phyloP scores from a whole-genome alignment of 257 asterid species.

The Fraxinus pennsylvanica region DNA sequence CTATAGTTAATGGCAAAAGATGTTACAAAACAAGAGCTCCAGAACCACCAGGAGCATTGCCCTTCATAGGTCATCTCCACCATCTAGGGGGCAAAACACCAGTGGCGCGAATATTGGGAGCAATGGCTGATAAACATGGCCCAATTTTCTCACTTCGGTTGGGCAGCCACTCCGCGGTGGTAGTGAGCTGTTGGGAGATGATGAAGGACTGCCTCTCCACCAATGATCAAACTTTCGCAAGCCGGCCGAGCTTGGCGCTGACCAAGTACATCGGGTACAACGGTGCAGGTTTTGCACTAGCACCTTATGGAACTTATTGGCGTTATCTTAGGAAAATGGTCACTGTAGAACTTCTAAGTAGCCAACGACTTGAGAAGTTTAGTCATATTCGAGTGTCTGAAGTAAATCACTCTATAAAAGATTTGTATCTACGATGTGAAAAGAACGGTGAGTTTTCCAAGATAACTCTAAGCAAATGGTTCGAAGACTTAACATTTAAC shows the following conservation, averaged over 20 bases:
- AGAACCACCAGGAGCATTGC: conserved; percentile 55
- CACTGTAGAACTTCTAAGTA: conserved; percentile 45
- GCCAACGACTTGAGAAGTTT: conserved; percentile 40
- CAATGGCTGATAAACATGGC: conserved; percentile 60
- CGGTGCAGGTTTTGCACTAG: conserved; percentile 37
- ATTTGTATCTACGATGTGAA: conserved; percentile 24
- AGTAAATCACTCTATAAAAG: conserved; percentile 27
- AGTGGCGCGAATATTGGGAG: conserved; percentile 41
- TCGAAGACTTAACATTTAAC: conserved; percentile 50
- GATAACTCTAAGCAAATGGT: conserved; percentile 27
- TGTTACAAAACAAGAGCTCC: conserved; percentile 27
- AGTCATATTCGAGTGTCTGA: conserved; percentile 45
- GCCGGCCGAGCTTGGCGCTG: conserved; percentile 42
- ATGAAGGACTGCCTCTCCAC: conserved; percentile 55
- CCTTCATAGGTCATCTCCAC: conserved; percentile 66
- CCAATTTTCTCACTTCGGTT: conserved; percentile 57
- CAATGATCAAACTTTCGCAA: conserved; percentile 48
- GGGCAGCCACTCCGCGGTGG: conserved; percentile 45
- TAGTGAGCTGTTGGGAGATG: conserved; percentile 49
- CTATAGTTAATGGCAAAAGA: not conserved
- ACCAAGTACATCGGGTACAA: conserved; percentile 42
- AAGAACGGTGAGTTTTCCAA: not conserved
- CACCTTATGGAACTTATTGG: conserved; percentile 64
- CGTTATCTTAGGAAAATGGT: conserved; percentile 52
- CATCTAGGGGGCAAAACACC: conserved; percentile 41